These are phyloP conservation scores for Prosopis cineraria DNA, from an alignment of 306 rosid genomes.

Conservation along the genomic window DNA sequence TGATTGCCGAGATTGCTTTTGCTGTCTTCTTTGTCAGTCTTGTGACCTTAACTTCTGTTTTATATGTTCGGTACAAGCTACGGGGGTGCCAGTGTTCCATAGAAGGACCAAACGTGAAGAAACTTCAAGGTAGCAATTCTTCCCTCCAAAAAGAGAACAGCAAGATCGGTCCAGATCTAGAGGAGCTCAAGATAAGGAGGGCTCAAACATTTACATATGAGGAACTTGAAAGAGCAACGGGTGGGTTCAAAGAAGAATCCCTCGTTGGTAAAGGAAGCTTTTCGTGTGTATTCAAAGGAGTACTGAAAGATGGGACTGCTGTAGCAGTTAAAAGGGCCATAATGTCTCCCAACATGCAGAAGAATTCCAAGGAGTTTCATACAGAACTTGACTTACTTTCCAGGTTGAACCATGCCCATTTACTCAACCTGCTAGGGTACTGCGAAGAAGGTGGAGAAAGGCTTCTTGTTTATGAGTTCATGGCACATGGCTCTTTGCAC, in stretches of 20 bases:
- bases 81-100: slow-evolving; percentile 46
- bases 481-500: slow-evolving; percentile 19
- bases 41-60: slow-evolving; percentile 63
- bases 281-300: slow-evolving; percentile 67
- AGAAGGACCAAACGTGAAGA: slow-evolving; percentile 38
- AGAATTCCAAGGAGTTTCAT: slow-evolving; percentile 72
- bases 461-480: slow-evolving; percentile 44
- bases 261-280: slow-evolving; percentile 91
- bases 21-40: slow-evolving; percentile 45
- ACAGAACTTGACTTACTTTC: slow-evolving; percentile 73
- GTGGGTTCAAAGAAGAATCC: slow-evolving; percentile 63
- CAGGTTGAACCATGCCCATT: slow-evolving; percentile 69
- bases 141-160: slow-evolving; percentile 49
- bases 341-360: slow-evolving; percentile 64
- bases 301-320: slow-evolving; percentile 64
- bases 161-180: slow-evolving; percentile 42
- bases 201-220: slow-evolving; percentile 68
- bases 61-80: slow-evolving; percentile 68
- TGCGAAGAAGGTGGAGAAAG: slow-evolving; percentile 78
- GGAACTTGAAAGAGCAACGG: slow-evolving; percentile 69
- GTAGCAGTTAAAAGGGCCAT: slow-evolving; percentile 74
- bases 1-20: slow-evolving; percentile 15
- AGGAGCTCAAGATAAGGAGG: slow-evolving; percentile 73
- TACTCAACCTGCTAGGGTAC: slow-evolving; percentile 70
- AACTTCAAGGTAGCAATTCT: slow-evolving; percentile 43